Evolutionary conservation across 768 basidiomycete genomes (phyloP).

Genomic region (Strobilomyces confusus): DNA sequence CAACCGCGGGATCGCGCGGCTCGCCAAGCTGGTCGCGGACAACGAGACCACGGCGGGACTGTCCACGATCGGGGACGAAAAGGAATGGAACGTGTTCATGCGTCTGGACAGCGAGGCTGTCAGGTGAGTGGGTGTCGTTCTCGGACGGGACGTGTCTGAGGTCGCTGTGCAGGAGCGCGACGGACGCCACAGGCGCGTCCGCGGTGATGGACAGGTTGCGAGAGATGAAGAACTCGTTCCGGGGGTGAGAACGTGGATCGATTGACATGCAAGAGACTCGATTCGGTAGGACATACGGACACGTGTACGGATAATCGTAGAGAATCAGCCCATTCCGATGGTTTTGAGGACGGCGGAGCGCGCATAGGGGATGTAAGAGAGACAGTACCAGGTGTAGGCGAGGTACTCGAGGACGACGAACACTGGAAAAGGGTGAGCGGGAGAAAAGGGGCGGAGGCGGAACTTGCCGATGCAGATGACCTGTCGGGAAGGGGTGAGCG

Average conservation of each 20-base stretch:
- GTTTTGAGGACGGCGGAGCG: constrained; percentile 66
- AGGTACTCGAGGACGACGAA: constrained; percentile 91
- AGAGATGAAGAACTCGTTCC: constrained; percentile 80
- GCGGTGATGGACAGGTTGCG: constrained; percentile 72
- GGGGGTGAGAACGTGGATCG: constrained; percentile 46
- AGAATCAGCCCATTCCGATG: constrained; percentile 40
- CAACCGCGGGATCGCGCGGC: constrained; percentile 56
- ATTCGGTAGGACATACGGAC: neutral
- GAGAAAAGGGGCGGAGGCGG: neutral
- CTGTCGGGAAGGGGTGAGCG: constrained; percentile 29
- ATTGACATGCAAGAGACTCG: neutral
- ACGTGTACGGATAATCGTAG: neutral
- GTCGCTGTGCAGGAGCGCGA: constrained; percentile 43
- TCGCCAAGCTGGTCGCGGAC: constrained; percentile 52
- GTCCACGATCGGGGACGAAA: constrained; percentile 91
- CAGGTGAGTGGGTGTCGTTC: constrained; percentile 41
- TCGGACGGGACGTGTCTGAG: neutral
- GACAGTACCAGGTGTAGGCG: constrained; percentile 86
- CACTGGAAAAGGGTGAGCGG: constrained; percentile 41
- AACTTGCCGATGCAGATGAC: constrained; percentile 61
- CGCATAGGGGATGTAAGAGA: constrained; percentile 91
- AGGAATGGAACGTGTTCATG: constrained; percentile 96
- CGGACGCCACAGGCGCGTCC: constrained; percentile 39
- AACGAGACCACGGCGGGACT: constrained; percentile 71
- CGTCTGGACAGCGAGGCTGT: constrained; percentile 61